phyloP scores from a whole-genome alignment of 225 moss, liverwort and hornwort genomes.

The Polytrichum formosum region DNA sequence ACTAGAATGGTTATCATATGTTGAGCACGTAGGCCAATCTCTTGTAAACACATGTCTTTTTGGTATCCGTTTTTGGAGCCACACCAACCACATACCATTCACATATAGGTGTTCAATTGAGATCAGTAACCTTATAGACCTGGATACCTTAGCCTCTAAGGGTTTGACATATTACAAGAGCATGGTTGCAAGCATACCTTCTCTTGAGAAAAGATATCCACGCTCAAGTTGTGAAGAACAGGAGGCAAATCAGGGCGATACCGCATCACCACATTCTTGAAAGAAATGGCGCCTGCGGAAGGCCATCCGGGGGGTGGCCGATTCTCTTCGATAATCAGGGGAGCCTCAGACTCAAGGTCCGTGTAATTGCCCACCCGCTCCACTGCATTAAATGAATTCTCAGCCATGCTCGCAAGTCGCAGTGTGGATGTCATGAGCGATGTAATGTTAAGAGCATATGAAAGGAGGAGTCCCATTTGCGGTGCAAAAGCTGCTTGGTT shows the following conservation, averaged over 20 bases:
- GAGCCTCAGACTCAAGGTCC: constrained; percentile 56
- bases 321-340: constrained; percentile 53
- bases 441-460: constrained; percentile 71
- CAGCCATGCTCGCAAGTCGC: constrained; percentile 68
- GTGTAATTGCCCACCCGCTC: constrained; percentile 72
- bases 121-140: too few species aligned
- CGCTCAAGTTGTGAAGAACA: constrained; percentile 60
- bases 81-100: too few species aligned
- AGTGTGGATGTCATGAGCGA: constrained; percentile 62
- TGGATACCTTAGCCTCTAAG: too few species aligned
- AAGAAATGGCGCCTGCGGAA: constrained; percentile 54
- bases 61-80: too few species aligned
- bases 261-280: constrained; percentile 58
- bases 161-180: too few species aligned
- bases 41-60: too few species aligned
- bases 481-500: constrained; percentile 66
- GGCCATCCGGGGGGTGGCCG: constrained; percentile 74
- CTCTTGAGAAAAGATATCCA: constrained; percentile 59
- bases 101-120: too few species aligned
- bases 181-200: constrained; percentile 25
- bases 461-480: constrained; percentile 79
- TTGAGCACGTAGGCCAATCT: too few species aligned
- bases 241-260: constrained; percentile 70
- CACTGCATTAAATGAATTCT: constrained; percentile 76
- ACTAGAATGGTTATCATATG: too few species aligned